A percentile compares a stretch with the other conserved stretches of the same genome.
Evolutionary conservation across 768 basidiomycete genomes (phyloP).

Genomic region (Boletus insuetus): DNA sequence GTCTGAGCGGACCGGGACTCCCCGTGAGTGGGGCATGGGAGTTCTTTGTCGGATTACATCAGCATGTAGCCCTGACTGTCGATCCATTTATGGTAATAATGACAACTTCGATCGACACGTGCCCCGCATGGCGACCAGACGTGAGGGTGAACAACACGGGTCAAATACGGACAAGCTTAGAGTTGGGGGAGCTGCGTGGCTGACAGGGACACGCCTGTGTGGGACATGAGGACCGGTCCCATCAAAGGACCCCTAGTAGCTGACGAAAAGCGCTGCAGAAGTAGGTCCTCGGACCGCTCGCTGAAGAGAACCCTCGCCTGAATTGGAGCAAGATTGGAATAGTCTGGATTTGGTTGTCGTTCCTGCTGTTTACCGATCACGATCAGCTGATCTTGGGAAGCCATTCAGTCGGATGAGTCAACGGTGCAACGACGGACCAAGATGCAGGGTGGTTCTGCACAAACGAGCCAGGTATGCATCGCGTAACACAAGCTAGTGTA

Average conservation of each 20-base stretch:
- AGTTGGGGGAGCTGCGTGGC: neutral
- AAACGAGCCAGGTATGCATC: too few species aligned
- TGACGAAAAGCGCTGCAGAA: too few species aligned
- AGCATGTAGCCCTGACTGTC: neutral
- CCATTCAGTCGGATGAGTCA: neutral
- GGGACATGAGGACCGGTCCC: neutral
- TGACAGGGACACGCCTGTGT: slow-evolving; percentile 7
- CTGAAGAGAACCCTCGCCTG: neutral
- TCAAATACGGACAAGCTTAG: neutral
- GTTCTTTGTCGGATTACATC: slow-evolving; percentile 6
- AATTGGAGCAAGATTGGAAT: neutral
- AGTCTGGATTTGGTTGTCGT: neutral
- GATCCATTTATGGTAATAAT: neutral
- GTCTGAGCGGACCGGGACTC: too few species aligned
- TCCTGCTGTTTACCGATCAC: neutral
- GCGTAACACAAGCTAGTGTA: too few species aligned
- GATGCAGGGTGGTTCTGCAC: too few species aligned
- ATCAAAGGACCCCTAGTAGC: too few species aligned
- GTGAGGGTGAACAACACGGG: neutral
- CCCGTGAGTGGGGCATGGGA: too few species aligned
- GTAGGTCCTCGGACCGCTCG: slow-evolving; percentile 5
- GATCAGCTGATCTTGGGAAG: slow-evolving; percentile 11
- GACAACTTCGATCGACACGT: slow-evolving; percentile 10
- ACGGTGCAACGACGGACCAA: too few species aligned
- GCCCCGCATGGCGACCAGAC: slow-evolving; percentile 3